These are phyloP conservation scores for Skeletonema grethae DNA, from an alignment of 108 stramenopile genomes.

Conservation along the genomic window DNA sequence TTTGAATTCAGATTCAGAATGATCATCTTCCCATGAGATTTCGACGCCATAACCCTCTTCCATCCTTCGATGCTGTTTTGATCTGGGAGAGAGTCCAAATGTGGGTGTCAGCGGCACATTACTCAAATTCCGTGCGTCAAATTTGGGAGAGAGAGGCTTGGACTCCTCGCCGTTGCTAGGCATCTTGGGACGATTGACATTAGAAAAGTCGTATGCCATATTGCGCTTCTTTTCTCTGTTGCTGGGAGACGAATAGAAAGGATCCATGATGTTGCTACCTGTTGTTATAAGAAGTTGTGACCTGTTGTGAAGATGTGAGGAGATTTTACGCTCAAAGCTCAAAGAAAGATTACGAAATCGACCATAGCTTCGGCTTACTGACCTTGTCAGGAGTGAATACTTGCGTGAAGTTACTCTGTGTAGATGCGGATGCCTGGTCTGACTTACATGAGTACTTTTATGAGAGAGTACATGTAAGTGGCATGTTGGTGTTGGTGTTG, in stretches of 20 bases:
- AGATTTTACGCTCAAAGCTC: no score
- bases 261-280: neutral
- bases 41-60: neutral
- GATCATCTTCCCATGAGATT: neutral
- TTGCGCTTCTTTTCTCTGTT: neutral
- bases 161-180: neutral
- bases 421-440: no score
- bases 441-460: no score
- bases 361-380: no score
- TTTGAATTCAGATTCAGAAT: neutral
- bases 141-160: neutral
- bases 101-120: neutral
- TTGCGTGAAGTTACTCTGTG: no score
- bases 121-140: neutral
- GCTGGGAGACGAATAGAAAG: neutral
- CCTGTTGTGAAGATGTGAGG: neutral
- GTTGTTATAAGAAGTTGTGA: neutral
- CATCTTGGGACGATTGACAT: neutral
- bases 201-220: neutral
- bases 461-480: no score
- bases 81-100: neutral
- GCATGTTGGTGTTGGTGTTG: no score
- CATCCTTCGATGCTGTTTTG: neutral
- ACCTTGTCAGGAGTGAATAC: no score
- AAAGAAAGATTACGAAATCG: no score